Conservation (phyloP, 345 rosid species). For the Firmiana major region DNA sequence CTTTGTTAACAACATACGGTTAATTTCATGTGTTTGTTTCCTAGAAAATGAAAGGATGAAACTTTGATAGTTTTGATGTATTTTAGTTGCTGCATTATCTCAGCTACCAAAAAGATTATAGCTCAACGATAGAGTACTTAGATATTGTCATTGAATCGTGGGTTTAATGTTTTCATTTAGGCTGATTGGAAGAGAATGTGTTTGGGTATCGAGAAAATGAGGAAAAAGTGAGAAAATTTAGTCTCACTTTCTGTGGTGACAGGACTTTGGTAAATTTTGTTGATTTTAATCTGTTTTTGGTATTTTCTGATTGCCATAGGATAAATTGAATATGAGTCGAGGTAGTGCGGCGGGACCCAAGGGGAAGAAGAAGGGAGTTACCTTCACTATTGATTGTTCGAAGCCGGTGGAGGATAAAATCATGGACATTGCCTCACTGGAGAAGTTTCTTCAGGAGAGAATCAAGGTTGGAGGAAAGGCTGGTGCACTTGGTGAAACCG, state of each 20-base stretch:
- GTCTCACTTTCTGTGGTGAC: too few species aligned
- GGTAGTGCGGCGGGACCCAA: slow-evolving; percentile 8
- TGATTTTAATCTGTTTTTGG: background rate
- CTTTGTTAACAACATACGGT: background rate
- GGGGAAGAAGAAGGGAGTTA: slow-evolving; percentile 63
- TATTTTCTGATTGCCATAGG: background rate
- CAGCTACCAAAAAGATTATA: background rate
- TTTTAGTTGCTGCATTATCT: background rate
- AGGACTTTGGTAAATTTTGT: background rate
- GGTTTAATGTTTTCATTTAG: background rate
- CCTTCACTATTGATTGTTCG: slow-evolving; percentile 56
- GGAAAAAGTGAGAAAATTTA: background rate
- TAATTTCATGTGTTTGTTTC: background rate
- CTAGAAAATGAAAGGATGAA: background rate
- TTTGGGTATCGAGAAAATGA: slow-evolving; percentile 1
- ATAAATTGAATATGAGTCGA: slow-evolving; percentile 5
- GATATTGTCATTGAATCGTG: background rate
- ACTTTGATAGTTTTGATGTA: background rate
- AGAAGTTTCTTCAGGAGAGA: slow-evolving; percentile 76
- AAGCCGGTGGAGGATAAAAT: slow-evolving; percentile 78
- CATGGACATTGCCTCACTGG: slow-evolving; percentile 71
- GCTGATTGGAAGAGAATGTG: background rate
- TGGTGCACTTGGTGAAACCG: slow-evolving; percentile 64
- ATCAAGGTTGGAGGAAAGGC: slow-evolving; percentile 85
- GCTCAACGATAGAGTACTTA: background rate